phyloP scores from a whole-genome alignment of 2,329 filamentous ascomycete genomes.

The Xylariaceae sp. region DNA sequence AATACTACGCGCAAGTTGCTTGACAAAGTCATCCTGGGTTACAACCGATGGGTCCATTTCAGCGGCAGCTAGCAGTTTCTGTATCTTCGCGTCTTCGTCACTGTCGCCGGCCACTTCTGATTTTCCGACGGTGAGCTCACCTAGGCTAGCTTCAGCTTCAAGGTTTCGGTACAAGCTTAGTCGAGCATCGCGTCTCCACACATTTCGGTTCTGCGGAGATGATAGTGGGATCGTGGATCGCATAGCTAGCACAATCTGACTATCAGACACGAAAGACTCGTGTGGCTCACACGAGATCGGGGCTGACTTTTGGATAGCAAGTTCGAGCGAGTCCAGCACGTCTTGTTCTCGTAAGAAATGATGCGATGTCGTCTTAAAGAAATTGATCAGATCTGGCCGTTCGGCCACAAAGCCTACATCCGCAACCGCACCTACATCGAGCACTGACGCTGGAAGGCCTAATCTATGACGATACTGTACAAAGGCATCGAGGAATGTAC shows the following conservation, averaged over 20 bases:
- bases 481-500: conserved; percentile 18
- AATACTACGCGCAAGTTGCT: conserved; percentile 4
- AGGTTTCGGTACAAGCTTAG: conserved; percentile 9
- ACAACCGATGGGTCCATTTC: conserved; percentile 2
- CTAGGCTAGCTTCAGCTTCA: not conserved
- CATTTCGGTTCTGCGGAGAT: conserved; percentile 9
- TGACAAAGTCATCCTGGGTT: not conserved
- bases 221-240: conserved; percentile 8
- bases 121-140: not conserved
- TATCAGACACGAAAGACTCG: not conserved
- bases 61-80: not conserved
- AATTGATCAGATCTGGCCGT: not conserved
- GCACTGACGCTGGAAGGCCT: conserved; percentile 16
- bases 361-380: not conserved
- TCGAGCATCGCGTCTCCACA: conserved; percentile 14
- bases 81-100: conserved; percentile 7
- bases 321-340: conserved; percentile 13
- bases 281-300: not conserved
- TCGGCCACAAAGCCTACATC: conserved; percentile 16
- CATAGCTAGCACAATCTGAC: conserved; percentile 10
- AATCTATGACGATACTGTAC: conserved; percentile 9
- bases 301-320: conserved; percentile 7
- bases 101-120: not conserved
- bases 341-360: conserved; percentile 10
- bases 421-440: conserved; percentile 12